Base-by-base conservation (phyloP, 192 early-diverging fungal genomes). In the Backusella mclennaniae region DNA sequence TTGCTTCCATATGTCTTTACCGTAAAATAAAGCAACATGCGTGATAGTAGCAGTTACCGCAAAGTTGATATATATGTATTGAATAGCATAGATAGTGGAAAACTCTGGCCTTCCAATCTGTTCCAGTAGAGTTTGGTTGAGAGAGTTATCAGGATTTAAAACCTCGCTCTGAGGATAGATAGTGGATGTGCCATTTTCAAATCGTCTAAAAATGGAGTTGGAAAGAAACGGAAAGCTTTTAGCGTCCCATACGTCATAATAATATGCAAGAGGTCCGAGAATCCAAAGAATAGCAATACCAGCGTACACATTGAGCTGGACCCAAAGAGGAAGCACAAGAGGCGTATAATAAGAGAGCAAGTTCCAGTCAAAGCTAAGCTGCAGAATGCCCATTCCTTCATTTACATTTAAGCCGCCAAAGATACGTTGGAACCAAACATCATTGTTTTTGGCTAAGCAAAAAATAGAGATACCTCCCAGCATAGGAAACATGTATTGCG, bases 291-390 rank as follows among this genome's bases (percentile, higher is more conserved):
- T 33, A 4, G 46, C 44, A 38, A 92, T 88, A 17, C 91, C 90
- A n/a, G 84, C 84, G 77, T 92, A 89, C 46, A 91, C 85, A 74
- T 93, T 93, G 71, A 88, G 82, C 26, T 88, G 86, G 33, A 90
- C 87, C 80, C 88, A 90, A 79, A 90, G 93, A 35, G 94, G 94
- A 67, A 90, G 86, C 17, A 89, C 76, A 17, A 88, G 41, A 3
- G 88, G 83, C 6, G 75, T 52, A 14, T 75, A 59, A 41, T 77
- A 81, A 19, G 80, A 56, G 8, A 83, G 31, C 36, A 73, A 67
- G 33, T 78, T 78, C 85, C 87, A 86, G 76, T 86, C 87, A 35
- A 86, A 76, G 42, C 79, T 79, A 56, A 86, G 53, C 4, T 80
- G 80, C 15, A 83, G 41, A 35, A 85, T 63, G 12, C 85, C 85